Conservation (phyloP, 1,139 yeast species). For the Lodderomyces pseudojiufengensis region DNA sequence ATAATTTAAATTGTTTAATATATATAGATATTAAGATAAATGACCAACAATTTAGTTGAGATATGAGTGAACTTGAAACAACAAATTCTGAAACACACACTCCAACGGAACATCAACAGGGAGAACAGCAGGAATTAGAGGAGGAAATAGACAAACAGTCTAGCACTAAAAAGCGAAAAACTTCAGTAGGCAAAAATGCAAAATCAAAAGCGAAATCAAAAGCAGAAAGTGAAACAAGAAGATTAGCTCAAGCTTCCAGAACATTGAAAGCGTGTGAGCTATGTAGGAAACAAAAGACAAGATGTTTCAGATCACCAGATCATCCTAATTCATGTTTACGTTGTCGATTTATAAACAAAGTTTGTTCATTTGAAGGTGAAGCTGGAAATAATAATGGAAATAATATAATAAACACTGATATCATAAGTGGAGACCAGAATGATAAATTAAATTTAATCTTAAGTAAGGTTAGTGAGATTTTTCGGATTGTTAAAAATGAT, state of each 20-base stretch:
- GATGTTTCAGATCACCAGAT: slow-evolving; percentile 52
- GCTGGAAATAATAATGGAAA: slow-evolving; percentile 3
- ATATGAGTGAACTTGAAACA: too few species aligned
- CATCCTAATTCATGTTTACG: slow-evolving; percentile 49
- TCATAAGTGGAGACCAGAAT: background rate
- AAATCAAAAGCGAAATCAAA: too few species aligned
- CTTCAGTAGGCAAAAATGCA: too few species aligned
- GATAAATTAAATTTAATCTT: slow-evolving; percentile 28
- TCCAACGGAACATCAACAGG: too few species aligned
- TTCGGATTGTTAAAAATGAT: slow-evolving; percentile 19
- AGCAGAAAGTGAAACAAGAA: slow-evolving; percentile 14
- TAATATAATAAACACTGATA: background rate
- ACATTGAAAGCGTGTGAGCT: slow-evolving; percentile 56
- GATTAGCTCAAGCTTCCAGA: slow-evolving; percentile 37
- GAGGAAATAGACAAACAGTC: too few species aligned
- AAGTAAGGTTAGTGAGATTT: slow-evolving; percentile 31
- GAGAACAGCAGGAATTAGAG: too few species aligned
- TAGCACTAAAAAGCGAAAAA: too few species aligned
- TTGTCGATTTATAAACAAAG: slow-evolving; percentile 47
- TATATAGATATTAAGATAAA: too few species aligned
- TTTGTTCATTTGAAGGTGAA: slow-evolving; percentile 48
- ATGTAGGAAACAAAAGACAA: slow-evolving; percentile 60
- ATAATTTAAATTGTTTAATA: too few species aligned
- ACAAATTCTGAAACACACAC: too few species aligned
- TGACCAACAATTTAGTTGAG: too few species aligned